Percentiles rank a stretch among this genome's conserved stretches.
Conservation (phyloP, 2,329 filamentous ascomycete genomes). For the Cryphonectria nitschkei region DNA sequence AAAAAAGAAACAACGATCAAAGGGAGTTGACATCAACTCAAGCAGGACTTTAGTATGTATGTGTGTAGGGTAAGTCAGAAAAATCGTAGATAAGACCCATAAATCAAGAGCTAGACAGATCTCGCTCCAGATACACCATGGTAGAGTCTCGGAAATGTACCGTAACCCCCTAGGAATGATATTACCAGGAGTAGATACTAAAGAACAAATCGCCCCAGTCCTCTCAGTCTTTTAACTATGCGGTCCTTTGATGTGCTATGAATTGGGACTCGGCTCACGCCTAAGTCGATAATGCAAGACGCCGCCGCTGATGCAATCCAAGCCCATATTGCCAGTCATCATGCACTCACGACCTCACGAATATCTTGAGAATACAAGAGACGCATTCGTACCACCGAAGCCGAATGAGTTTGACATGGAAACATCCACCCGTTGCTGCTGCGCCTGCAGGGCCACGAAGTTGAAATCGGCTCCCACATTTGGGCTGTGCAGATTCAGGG, state of each 20-base stretch:
- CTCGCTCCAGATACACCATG: too few species aligned
- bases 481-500: conserved; percentile 75
- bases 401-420: conserved; percentile 95
- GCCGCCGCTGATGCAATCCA: not conserved
- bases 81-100: too few species aligned
- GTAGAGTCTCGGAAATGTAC: too few species aligned
- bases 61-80: too few species aligned
- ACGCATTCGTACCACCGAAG: conserved; percentile 95
- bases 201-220: too few species aligned
- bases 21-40: too few species aligned
- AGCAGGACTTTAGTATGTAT: too few species aligned
- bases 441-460: conserved; percentile 74
- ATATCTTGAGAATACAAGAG: conserved; percentile 68
- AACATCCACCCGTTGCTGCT: conserved; percentile 71
- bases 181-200: not conserved
- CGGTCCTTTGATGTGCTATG: not conserved
- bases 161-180: not conserved
- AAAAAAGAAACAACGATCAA: too few species aligned
- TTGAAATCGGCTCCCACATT: conserved; percentile 78
- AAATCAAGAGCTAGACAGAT: too few species aligned
- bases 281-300: not conserved
- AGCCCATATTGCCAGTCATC: not conserved
- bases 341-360: not conserved
- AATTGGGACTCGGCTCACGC: not conserved
- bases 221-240: not conserved